phyloP scores from a whole-genome alignment of 2,329 filamentous ascomycete species.

The Bipolaris cookei region DNA sequence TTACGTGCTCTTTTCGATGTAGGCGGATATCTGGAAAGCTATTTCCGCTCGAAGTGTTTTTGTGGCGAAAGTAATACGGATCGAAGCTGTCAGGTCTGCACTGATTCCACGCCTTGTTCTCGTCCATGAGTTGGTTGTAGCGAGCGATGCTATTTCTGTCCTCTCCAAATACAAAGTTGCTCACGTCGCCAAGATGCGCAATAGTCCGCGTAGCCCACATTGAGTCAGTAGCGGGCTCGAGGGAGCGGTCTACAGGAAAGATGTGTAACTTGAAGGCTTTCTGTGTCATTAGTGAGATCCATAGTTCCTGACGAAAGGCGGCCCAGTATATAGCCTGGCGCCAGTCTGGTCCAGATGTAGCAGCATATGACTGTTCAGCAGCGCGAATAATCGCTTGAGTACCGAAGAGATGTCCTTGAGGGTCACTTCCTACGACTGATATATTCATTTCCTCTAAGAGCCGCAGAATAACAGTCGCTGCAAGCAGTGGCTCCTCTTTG shows the following conservation, averaged over 20 bases:
- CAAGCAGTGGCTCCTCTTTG: constrained; percentile 50
- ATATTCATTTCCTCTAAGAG: constrained; percentile 54
- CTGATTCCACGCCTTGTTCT: constrained; percentile 44
- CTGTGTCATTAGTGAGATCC: constrained; percentile 48
- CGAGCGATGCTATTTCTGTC: constrained; percentile 39
- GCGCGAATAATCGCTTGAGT: constrained; percentile 47
- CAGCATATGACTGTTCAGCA: constrained; percentile 43
- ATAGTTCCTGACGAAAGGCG: constrained; percentile 48
- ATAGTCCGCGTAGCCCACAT: constrained; percentile 54
- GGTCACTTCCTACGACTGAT: constrained; percentile 44
- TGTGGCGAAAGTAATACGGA: constrained; percentile 43
- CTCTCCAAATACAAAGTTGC: constrained; percentile 47
- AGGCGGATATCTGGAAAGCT: constrained; percentile 47
- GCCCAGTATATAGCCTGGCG: constrained; percentile 49
- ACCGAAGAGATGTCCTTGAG: constrained; percentile 49
- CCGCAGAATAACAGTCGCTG: constrained; percentile 51
- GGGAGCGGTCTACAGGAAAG: constrained; percentile 49
- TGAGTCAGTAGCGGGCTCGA: constrained; percentile 50
- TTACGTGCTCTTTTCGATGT: constrained; percentile 45
- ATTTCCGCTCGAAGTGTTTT: constrained; percentile 41
- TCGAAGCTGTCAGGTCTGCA: constrained; percentile 45
- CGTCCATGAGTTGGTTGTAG: constrained; percentile 42
- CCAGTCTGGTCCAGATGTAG: constrained; percentile 40
- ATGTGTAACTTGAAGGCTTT: constrained; percentile 47
- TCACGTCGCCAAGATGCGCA: constrained; percentile 47